Conservation (phyloP, 2,329 filamentous ascomycete species). For the Daldinia sp. region DNA sequence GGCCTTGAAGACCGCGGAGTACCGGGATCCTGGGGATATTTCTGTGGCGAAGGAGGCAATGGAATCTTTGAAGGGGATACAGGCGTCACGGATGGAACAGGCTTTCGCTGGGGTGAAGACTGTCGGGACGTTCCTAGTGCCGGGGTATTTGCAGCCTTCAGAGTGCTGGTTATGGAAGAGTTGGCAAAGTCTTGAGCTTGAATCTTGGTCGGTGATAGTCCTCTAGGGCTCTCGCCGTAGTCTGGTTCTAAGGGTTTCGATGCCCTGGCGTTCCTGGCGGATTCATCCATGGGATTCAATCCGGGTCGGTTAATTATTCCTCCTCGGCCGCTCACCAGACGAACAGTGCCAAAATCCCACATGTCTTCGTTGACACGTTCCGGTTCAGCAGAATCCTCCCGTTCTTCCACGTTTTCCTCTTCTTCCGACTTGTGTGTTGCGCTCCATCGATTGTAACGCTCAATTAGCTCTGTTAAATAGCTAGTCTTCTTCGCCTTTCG, state of each 20-base stretch:
- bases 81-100: constrained; percentile 51
- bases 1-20: constrained; percentile 58
- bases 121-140: constrained; percentile 61
- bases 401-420: constrained; percentile 70
- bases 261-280: constrained; percentile 78
- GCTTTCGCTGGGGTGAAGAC: constrained; percentile 67
- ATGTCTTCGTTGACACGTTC: constrained; percentile 78
- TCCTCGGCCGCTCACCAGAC: constrained; percentile 75
- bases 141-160: constrained; percentile 58
- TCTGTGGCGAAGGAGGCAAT: constrained; percentile 66
- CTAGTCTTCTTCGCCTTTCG: constrained; percentile 91
- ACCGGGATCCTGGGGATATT: constrained; percentile 52
- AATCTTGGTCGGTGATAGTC: constrained; percentile 61
- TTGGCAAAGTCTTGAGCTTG: constrained; percentile 54
- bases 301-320: constrained; percentile 64
- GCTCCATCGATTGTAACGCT: constrained; percentile 87
- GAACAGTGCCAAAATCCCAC: constrained; percentile 98
- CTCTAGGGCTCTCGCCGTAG: constrained; percentile 61
- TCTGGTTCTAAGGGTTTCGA: constrained; percentile 62
- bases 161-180: constrained; percentile 59
- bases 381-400: constrained; percentile 65
- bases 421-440: constrained; percentile 78
- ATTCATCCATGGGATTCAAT: constrained; percentile 78
- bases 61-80: constrained; percentile 67
- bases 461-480: constrained; percentile 96